Conservation (phyloP, 352 stramenopile species). For the Phytophthora pini region DNA sequence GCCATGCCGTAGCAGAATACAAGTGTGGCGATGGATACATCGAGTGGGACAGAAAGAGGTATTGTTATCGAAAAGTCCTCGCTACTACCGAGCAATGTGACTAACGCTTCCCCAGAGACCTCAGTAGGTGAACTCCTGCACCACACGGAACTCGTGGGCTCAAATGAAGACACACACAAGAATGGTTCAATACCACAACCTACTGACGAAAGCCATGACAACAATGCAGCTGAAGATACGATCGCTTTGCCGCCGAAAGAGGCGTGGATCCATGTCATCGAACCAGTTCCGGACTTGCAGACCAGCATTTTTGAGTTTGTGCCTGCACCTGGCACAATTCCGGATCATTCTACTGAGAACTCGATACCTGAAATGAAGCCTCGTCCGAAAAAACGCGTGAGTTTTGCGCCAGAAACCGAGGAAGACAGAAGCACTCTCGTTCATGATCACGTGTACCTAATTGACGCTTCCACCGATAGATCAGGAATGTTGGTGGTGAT, state of each 20-base stretch:
- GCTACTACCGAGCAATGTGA: slow-evolving; percentile 10
- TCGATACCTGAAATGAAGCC: not conserved
- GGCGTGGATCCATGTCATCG: slow-evolving; percentile 51
- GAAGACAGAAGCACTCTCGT: slow-evolving; percentile 13
- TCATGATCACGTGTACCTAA: slow-evolving; percentile 28
- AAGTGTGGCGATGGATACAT: slow-evolving; percentile 18
- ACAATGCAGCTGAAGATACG: slow-evolving; percentile 4
- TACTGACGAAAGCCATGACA: not conserved
- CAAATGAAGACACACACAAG: not conserved
- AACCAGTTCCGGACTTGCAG: slow-evolving; percentile 23
- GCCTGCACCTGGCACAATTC: not conserved
- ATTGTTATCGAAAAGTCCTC: not conserved
- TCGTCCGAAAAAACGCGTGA: slow-evolving; percentile 26
- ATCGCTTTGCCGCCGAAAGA: slow-evolving; percentile 28
- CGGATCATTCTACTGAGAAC: not conserved
- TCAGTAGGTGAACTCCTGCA: slow-evolving; percentile 38
- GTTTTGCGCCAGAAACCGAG: slow-evolving; percentile 24
- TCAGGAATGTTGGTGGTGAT: slow-evolving; percentile 21
- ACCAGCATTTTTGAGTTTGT: slow-evolving; percentile 65
- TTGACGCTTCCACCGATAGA: slow-evolving; percentile 16
- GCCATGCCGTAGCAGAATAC: slow-evolving; percentile 18
- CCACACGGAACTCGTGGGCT: slow-evolving; percentile 34
- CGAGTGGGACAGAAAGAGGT: not conserved
- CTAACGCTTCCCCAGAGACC: not conserved
- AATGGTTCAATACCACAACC: not conserved